These are phyloP conservation scores for Umbellularia californica DNA, from an alignment of 164 flowering plant species.

Conservation along the genomic window DNA sequence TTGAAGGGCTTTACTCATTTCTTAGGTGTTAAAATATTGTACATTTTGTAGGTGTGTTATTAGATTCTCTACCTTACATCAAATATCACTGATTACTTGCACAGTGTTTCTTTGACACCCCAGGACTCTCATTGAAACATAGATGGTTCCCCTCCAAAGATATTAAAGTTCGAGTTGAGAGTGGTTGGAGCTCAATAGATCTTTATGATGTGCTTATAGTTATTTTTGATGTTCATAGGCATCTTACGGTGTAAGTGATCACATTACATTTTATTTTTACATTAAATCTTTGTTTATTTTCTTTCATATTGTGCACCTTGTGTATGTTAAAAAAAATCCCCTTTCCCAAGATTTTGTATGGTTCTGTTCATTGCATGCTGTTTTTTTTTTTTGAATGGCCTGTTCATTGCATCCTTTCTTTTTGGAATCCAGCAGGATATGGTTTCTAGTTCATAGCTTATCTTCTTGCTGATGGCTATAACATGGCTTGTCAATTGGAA, in stretches of 20 bases:
- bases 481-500: no score
- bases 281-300: background rate
- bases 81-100: slow-evolving; percentile 17
- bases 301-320: no score
- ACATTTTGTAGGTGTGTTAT: background rate
- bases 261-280: background rate
- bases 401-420: no score
- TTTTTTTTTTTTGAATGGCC: no score
- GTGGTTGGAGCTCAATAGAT: slow-evolving; percentile 80
- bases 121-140: slow-evolving; percentile 75
- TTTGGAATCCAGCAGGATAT: no score
- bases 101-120: slow-evolving; percentile 98
- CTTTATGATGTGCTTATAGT: slow-evolving; percentile 84
- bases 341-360: no score
- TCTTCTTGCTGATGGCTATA: no score
- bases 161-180: slow-evolving; percentile 65
- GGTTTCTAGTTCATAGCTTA: no score
- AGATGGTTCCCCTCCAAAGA: slow-evolving; percentile 63
- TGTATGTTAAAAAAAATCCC: no score
- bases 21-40: no score
- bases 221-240: slow-evolving; percentile 92
- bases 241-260: slow-evolving; percentile 57
- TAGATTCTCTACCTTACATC: background rate
- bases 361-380: no score
- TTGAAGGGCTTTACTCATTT: no score